Evolutionary conservation across 768 basidiomycete genomes (phyloP).

Genomic region (Serpula lacrymans): DNA sequence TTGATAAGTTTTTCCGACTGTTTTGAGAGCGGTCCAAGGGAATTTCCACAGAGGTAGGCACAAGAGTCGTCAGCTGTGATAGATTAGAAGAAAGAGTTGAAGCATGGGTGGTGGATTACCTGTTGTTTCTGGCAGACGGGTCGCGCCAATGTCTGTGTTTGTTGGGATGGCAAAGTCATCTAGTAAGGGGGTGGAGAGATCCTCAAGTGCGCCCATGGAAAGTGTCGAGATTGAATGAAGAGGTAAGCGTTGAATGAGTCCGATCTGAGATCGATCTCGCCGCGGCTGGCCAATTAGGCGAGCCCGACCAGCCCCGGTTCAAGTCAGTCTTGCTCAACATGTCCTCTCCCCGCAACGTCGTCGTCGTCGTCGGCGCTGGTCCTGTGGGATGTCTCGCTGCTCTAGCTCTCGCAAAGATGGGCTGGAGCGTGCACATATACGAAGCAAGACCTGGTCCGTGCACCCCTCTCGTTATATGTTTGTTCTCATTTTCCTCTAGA

Average conservation of each 20-base stretch:
- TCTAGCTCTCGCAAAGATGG: conserved; percentile 77
- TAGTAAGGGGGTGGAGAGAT: conserved; percentile 34
- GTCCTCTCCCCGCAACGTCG: conserved; percentile 37
- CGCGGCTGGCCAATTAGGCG: no score
- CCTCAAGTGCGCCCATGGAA: no score
- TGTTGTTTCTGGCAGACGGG: conserved; percentile 22
- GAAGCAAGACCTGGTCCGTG: conserved; percentile 73
- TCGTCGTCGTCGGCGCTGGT: conserved; percentile 81
- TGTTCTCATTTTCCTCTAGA: conserved; percentile 41
- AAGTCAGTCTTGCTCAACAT: no score
- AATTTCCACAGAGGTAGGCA: conserved; percentile 95
- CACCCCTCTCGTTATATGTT: conserved; percentile 10
- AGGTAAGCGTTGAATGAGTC: no score
- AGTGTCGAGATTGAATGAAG: no score
- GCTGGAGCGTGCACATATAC: conserved; percentile 80
- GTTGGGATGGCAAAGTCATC: conserved; percentile 57
- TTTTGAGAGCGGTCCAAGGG: conserved; percentile 80
- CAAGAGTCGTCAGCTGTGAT: conserved; percentile 46
- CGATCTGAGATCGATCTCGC: no score
- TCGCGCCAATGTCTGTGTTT: conserved; percentile 47
- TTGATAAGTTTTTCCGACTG: conserved; percentile 67
- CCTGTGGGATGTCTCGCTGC: conserved; percentile 94
- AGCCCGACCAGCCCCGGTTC: no score
- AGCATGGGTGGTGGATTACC: neutral
- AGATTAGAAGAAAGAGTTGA: conserved; percentile 5